Evolutionary conservation across 495 filamentous ascomycete genomes (phyloP).

Genomic region (Aspergillus incahuasiensis): DNA sequence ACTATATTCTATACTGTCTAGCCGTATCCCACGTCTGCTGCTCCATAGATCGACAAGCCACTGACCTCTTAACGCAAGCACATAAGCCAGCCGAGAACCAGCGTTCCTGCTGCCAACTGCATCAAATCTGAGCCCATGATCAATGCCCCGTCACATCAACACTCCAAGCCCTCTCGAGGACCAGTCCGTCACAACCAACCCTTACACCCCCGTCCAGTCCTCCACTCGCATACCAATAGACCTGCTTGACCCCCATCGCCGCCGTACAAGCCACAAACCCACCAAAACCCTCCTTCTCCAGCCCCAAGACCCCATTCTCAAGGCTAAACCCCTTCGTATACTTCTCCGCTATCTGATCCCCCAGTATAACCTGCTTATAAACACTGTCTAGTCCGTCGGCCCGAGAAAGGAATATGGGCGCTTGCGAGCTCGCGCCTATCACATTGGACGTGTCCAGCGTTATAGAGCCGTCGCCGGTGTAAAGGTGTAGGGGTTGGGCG

Average conservation of each 20-base stretch:
- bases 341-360: background rate
- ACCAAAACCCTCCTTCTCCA: background rate
- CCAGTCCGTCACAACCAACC: slow-evolving; percentile 2
- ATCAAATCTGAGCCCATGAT: background rate
- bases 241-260: slow-evolving; percentile 6
- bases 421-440: slow-evolving; percentile 9
- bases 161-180: background rate
- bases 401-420: background rate
- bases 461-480: slow-evolving; percentile 5
- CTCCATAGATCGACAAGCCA: background rate
- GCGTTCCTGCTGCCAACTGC: too few species aligned
- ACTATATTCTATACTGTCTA: background rate
- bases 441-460: slow-evolving; percentile 3
- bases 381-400: background rate
- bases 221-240: slow-evolving; percentile 1
- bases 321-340: slow-evolving; percentile 1
- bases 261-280: slow-evolving; percentile 10
- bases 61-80: background rate
- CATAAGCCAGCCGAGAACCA: too few species aligned
- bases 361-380: slow-evolving; percentile 5
- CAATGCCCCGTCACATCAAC: background rate
- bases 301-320: background rate
- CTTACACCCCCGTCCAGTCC: background rate
- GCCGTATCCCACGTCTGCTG: too few species aligned
- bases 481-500: slow-evolving; percentile 4